Evolutionary conservation across 2,329 filamentous ascomycete species (phyloP), one percentile per base, ranked within the genome.

Genomic region (Fusarium gaditjirri): DNA sequence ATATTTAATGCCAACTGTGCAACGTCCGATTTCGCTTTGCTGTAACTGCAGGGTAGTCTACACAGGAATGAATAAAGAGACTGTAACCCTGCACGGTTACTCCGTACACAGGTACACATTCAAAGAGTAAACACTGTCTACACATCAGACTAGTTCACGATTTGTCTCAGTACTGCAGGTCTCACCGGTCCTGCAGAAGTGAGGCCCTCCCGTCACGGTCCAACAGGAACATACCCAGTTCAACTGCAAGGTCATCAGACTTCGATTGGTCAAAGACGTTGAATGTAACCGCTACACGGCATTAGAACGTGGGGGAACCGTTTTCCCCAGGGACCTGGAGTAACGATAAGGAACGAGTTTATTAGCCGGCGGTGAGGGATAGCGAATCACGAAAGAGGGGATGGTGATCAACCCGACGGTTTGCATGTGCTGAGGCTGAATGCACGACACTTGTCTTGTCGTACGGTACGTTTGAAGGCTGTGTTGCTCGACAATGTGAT

Each of bases 1-100:
- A 71, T 65, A 71, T 67, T 68, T 75, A 70, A 73, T 72, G 63
- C 67, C 54, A 73, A 35, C 60, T 62, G 43, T 65, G 36, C 29
- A 39, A 41, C 3, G 17, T 27, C 33, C 23, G 49, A 21, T 53
- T 29, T 53, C 35, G 49, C 35, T n/a, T 53, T 33, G 27, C 23
- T 27, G 27, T 16, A 7, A 11, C 23, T 60, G 36, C 36, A 43
- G 29, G 49, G 57, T 43, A 29, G 57, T 43, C 42, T 10, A 25
- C 17, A 19, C 31, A 14, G 23, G 54, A 36, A 57, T 47, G 19
- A 16, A 19, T 16, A 56, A n/a, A 49, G 41, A 36, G 19, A 49
- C 29, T 56, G 31, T n/a, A 49, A 56, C 54, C 41, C 29, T 49
- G 13, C n/a, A 53, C 10, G 8, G 23, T n/a, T 29, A 25, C 25